Evolutionary conservation across 2,329 filamentous ascomycete genomes (phyloP), one percentile per base, ranked within the genome.

Genomic region (Arthrobotrys sinensis): DNA sequence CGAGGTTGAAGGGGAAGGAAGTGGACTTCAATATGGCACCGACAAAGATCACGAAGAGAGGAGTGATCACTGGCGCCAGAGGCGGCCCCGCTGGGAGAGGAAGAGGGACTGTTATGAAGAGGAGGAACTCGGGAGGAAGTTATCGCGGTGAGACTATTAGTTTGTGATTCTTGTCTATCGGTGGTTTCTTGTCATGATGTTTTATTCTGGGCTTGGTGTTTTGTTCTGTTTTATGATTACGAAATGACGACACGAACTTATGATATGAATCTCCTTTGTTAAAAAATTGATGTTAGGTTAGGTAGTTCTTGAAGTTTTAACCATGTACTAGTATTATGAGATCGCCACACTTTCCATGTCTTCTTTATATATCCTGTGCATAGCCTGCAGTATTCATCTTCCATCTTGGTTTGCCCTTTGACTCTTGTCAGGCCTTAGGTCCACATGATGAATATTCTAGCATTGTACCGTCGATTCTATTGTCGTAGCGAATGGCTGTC

Each of bases 21-120:
- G 63, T 72, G 16, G 75, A 78, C 8, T 52, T 70, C 32, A 62
- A 64, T 40, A 76, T 65, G 53, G 65, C 73, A 0, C 73, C 73
- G 5, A 68, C 75, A 1, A 78, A 78, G 67, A 78, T 78, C 32
- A 78, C 75, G 7, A 78, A 78, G 75, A 66, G 75, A 12, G 75
- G 75, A 3, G 67, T 78, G 16, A 75, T 75, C 24, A 60, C 62
- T 24, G 70, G 70, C 14, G 57, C 62, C 12, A 50, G 70, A 67
- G 70, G 70, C 0, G 34, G 36, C 12, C 36, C 70, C 14, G 43
- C 60, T 5, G 60, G 66, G 12, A 48, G 55, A 21, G 75, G 67
- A 11, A 45, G 75, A n/a, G 75, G 75, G 11, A 52, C 63, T 10
- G 28, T 64, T 21, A 71, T 78, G 60, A 70, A 69, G 67, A 65